phyloP scores from a whole-genome alignment of 78 protist genomes.

The Polysphondylium violaceum region DNA sequence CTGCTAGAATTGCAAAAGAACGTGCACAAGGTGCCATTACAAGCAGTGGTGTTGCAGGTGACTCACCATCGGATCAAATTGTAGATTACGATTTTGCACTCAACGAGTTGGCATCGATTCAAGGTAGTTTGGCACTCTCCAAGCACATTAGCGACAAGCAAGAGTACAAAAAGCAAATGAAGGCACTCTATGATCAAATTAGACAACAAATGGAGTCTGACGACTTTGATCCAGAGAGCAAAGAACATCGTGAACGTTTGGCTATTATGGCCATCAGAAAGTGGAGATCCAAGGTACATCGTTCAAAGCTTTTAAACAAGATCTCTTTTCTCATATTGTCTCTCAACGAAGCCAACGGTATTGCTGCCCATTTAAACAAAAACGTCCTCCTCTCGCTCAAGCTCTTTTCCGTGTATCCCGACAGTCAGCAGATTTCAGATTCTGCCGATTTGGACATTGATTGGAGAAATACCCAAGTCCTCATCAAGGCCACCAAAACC shows the following conservation, averaged over 20 bases:
- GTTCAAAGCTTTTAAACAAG: constrained; percentile 34
- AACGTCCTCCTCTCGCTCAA: constrained; percentile 12
- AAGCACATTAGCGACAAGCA: constrained; percentile 55
- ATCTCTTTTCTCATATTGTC: constrained; percentile 45
- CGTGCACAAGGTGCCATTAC: not conserved
- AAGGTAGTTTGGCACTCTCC: constrained; percentile 65
- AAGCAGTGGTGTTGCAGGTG: not conserved
- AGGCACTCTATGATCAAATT: constrained; percentile 50
- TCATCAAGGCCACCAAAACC: constrained; percentile 20
- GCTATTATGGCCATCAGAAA: constrained; percentile 43
- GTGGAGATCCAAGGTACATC: constrained; percentile 52
- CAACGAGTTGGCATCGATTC: constrained; percentile 75
- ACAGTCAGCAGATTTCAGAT: constrained; percentile 32
- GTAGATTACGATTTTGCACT: constrained; percentile 81
- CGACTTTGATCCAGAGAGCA: constrained; percentile 23
- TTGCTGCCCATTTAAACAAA: constrained; percentile 28
- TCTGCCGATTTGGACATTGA: constrained; percentile 43
- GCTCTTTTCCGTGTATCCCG: constrained; percentile 45
- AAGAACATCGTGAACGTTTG: constrained; percentile 41
- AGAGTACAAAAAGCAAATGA: constrained; percentile 72
- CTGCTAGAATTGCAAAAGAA: constrained; percentile 74
- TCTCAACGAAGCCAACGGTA: constrained; percentile 79
- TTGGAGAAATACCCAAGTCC: constrained; percentile 71
- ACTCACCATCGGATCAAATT: constrained; percentile 49
- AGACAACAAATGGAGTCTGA: constrained; percentile 36